Evolutionary conservation across 2,329 filamentous ascomycete genomes (phyloP).

Genomic region (Helotiales sp.): DNA sequence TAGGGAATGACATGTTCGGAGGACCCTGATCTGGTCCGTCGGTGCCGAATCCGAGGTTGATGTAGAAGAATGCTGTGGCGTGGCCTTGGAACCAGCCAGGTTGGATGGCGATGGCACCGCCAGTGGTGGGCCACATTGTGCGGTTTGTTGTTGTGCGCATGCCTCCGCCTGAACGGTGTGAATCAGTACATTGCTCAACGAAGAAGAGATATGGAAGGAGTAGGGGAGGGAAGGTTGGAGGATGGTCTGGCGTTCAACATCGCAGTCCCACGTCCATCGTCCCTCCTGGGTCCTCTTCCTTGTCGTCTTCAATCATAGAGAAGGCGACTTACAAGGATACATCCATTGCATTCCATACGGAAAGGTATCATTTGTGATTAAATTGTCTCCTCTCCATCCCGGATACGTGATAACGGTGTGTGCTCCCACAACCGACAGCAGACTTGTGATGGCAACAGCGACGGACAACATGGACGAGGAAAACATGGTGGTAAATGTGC

Average conservation of each 20-base stretch:
- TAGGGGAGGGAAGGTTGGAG: not conserved
- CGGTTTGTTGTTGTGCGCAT: conserved; percentile 76
- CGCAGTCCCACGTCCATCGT: too few relatives aligned
- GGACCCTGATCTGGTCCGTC: conserved; percentile 65
- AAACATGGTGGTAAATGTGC: not conserved
- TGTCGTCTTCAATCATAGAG: too few relatives aligned
- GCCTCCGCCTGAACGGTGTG: conserved; percentile 73
- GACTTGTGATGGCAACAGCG: conserved; percentile 17
- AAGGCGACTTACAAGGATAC: conserved; percentile 38
- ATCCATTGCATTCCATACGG: conserved; percentile 41
- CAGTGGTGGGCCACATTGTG: conserved; percentile 85
- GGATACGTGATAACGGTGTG: conserved; percentile 41
- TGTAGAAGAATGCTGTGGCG: conserved; percentile 75
- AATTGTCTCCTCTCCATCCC: conserved; percentile 41
- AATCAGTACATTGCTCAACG: conserved; percentile 4
- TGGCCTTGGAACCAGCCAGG: conserved; percentile 97
- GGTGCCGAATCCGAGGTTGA: conserved; percentile 86
- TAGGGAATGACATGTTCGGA: conserved; percentile 81
- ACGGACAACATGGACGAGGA: conserved; percentile 11
- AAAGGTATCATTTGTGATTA: conserved; percentile 38
- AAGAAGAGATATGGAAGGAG: not conserved
- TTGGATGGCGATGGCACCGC: conserved; percentile 86
- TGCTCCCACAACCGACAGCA: conserved; percentile 37
- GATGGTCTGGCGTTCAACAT: too few relatives aligned
- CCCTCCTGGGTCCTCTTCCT: not conserved